Evolutionary conservation across 139 green algal genomes (phyloP), one percentile per base, ranked within the genome.

Genomic region (Coelastrella sp.): DNA sequence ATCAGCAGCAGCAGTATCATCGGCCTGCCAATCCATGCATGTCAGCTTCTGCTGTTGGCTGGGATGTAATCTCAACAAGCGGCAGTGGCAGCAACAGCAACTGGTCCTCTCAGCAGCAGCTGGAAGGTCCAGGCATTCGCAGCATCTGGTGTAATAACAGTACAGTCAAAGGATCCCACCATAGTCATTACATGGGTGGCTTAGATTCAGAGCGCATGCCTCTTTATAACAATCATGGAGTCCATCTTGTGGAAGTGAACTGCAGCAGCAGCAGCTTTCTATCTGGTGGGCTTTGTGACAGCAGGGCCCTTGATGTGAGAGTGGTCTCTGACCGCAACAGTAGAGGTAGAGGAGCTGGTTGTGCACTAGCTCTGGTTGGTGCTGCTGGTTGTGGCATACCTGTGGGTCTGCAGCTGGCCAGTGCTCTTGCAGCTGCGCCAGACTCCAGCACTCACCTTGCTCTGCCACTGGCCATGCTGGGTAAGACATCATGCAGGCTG

Each of bases 341-440:
- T n/a, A 30, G 41, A 5, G 25, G 41, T 43, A 43, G 62, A 25
- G 41, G 17, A 30, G 71, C 23, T 43, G 71, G 27, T 5, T 51
- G 71, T 43, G 27, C 40, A 43, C 41, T 79, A 15, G 71, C 71
- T 15, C 40, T 79, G 17, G 40, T 11, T 37, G 71, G 71, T 43
- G 71, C 45, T 32, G 71, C 45, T 45, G 71, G 71, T 43, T 40
- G 43, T 45, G 71, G 71, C 9, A 27, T 45, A 27, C 30, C 71
- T 8, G 23, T 79, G 71, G 71, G 71, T 6, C 27, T 79, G 71
- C 71, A 79, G 71, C 43, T 79, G 19, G 71, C 71, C 35, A 45
- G 71, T 8, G 71, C 43, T 15, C n/a, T 79, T 27, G 71, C 71
- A 63, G 71, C 71, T 30, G 71, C 71, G 3, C 71, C 71, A 3